Evolutionary conservation across 2,329 filamentous ascomycete species (phyloP).

Genomic region (Epicoccum nigrum): DNA sequence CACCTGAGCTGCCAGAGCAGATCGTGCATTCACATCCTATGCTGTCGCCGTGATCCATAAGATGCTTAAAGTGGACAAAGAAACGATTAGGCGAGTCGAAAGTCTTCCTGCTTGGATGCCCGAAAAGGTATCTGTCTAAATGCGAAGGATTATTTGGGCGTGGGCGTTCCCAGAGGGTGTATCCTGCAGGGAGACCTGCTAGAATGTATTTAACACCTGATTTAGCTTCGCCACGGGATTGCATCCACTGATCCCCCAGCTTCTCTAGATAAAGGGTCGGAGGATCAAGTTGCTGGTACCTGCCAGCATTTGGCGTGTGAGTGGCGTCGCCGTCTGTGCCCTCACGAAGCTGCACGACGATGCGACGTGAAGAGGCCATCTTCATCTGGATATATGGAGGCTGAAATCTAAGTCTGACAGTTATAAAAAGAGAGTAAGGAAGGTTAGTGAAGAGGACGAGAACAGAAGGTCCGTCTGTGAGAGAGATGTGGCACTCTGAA

Average conservation of each 20-base stretch:
- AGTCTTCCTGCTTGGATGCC: slow-evolving; percentile 58
- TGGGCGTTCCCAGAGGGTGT: slow-evolving; percentile 57
- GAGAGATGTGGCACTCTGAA: too few relatives aligned
- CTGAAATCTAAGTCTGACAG: too few relatives aligned
- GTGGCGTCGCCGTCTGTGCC: slow-evolving; percentile 46
- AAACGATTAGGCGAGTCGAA: slow-evolving; percentile 63
- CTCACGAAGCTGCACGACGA: slow-evolving; percentile 32
- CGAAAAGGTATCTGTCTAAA: slow-evolving; percentile 63
- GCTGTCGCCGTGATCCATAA: slow-evolving; percentile 57
- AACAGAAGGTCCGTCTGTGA: too few relatives aligned
- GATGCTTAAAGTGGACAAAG: slow-evolving; percentile 62
- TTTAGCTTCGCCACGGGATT: slow-evolving; percentile 47
- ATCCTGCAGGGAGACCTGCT: slow-evolving; percentile 61
- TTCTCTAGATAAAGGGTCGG: slow-evolving; percentile 54
- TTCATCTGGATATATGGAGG: neutral
- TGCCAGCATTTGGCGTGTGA: slow-evolving; percentile 29
- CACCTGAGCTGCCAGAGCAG: slow-evolving; percentile 46
- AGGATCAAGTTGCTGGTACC: slow-evolving; percentile 48
- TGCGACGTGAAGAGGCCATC: slow-evolving; percentile 5
- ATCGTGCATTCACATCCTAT: slow-evolving; percentile 58
- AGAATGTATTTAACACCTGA: slow-evolving; percentile 56
- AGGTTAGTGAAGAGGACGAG: too few relatives aligned
- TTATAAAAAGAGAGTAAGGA: too few relatives aligned
- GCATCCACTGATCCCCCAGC: slow-evolving; percentile 57
- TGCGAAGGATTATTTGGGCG: slow-evolving; percentile 50